These are phyloP conservation scores for Rhizoclosmatium globosum DNA, from an alignment of 192 early-diverging fungal genomes.

Conservation along the genomic window DNA sequence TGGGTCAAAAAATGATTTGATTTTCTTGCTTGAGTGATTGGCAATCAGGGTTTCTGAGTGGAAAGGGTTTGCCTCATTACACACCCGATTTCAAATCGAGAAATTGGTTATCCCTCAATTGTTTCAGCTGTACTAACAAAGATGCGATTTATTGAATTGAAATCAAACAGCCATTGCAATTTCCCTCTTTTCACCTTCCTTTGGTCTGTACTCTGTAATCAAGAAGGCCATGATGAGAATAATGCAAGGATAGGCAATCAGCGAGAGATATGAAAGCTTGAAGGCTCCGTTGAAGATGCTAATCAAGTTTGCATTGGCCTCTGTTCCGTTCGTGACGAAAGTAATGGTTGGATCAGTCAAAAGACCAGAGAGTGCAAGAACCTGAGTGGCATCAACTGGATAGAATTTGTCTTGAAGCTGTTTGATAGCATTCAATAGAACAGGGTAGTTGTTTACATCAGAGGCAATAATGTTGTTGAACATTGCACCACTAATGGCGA, in stretches of 20 bases:
- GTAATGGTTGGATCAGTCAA: slow-evolving; percentile 1
- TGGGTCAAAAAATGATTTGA: too few species aligned
- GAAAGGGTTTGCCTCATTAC: too few species aligned
- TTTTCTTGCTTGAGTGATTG: too few species aligned
- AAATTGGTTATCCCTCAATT: too few species aligned
- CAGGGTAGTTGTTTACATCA: slow-evolving; percentile 41
- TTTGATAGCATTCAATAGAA: slow-evolving; percentile 12
- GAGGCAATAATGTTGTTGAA: slow-evolving; percentile 61
- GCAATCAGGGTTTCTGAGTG: too few species aligned
- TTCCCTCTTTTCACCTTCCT: slow-evolving; percentile 9
- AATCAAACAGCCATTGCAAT: slow-evolving; percentile 1
- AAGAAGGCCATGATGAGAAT: slow-evolving; percentile 48
- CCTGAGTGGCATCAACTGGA: slow-evolving; percentile 13
- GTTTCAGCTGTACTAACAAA: too few species aligned
- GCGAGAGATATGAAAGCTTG: slow-evolving; percentile 25
- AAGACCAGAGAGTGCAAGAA: slow-evolving; percentile 3
- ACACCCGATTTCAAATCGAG: too few species aligned
- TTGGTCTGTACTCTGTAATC: slow-evolving; percentile 48
- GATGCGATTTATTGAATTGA: too few species aligned
- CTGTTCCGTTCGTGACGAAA: slow-evolving; percentile 8
- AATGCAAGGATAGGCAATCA: slow-evolving; percentile 43
- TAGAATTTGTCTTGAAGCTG: neutral
- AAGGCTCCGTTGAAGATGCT: slow-evolving; percentile 40
- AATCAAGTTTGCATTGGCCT: slow-evolving; percentile 32
- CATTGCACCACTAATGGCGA: slow-evolving; percentile 67